Base-by-base conservation (phyloP, 768 basidiomycete genomes). In the Boletus vermiculosoides region DNA sequence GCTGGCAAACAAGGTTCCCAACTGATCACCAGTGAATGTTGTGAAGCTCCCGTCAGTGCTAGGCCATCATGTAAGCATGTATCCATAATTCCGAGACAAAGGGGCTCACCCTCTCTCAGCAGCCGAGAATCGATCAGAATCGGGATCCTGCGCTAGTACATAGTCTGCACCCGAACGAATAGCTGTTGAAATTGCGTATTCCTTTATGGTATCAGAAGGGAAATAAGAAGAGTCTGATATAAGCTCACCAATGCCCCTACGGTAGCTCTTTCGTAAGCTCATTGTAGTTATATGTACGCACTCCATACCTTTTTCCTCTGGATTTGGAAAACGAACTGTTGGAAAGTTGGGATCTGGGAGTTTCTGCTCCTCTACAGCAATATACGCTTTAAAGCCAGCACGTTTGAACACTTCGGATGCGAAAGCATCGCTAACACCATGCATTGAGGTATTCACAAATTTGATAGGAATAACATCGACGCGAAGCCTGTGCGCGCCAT, bases 371-470 rank as follows among this genome's bases (percentile, higher is more conserved):
- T 68, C 64, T 12, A 93, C 88, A 2, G 85, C 80, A 11, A 79
- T 76, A 67, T 81, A 86, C 1, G 81, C 77, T 18, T 77, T 64
- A 57, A 92, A 84, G 6, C 85, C 85, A 55, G 83, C 85, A 4
- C 72, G 58, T 39, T 76, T 71, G 57, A 94, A 88, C 0, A 83
- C 87, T 49, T 75, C 69, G 9, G 70, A 71, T 40, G 84, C 77
- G 62, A 88, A 87, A 5, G 76, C 71, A 68, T 93, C 80, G 61
- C 91, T 85, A 52, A 95, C 93, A 0, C 93, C 93, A 63, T 95
- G 93, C 88, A 95, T 87, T 0, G 92, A 88, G 0, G 94, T 95
- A 66, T 92, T 92, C 20, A 92, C 88, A 62, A 94, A 91, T 62
- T 77, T 82, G 58, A 86, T 55, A 5, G 73, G 30, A 20, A 55